Percentiles rank a stretch among this genome's conserved stretches.
These are phyloP conservation scores for Coniochaeta sp. DNA, from an alignment of 2,329 filamentous ascomycete species.

Conservation along the genomic window DNA sequence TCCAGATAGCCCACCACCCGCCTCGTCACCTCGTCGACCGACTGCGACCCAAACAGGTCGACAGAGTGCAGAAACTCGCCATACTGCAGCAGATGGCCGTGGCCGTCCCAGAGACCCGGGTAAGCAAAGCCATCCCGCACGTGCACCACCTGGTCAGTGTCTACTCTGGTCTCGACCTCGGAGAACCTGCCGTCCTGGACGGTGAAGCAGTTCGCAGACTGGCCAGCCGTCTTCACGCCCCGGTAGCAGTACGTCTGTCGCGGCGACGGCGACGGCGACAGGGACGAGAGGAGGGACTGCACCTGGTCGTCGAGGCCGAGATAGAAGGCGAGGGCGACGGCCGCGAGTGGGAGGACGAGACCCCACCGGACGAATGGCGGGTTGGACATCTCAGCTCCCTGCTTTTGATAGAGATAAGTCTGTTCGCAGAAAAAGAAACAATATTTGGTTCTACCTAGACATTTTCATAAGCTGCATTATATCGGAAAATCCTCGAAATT, in stretches of 20 bases:
- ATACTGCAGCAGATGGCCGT: constrained; percentile 60
- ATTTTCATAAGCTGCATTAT: neutral
- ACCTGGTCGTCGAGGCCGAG: neutral
- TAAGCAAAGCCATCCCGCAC: constrained; percentile 46
- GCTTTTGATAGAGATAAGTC: too few relatives aligned
- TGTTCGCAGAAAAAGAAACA: neutral
- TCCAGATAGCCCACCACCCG: constrained; percentile 45
- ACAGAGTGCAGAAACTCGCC: constrained; percentile 61
- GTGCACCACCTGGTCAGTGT: neutral
- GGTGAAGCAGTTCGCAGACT: constrained; percentile 7
- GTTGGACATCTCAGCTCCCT: neutral
- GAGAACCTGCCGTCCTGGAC: constrained; percentile 4
- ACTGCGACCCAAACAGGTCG: constrained; percentile 52
- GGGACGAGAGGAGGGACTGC: neutral
- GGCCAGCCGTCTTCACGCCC: constrained; percentile 24
- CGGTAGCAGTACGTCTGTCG: constrained; percentile 30
- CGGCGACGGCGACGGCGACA: neutral
- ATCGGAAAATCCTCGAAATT: neutral
- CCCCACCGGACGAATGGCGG: neutral
- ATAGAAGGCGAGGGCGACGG: neutral
- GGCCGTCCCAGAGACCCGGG: constrained; percentile 64
- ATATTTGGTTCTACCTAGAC: neutral
- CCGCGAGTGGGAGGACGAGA: neutral
- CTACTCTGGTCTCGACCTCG: neutral
- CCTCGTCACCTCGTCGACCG: constrained; percentile 44